Conservation (phyloP, 495 filamentous ascomycete genomes). For the Clohesyomyces aquaticus region DNA sequence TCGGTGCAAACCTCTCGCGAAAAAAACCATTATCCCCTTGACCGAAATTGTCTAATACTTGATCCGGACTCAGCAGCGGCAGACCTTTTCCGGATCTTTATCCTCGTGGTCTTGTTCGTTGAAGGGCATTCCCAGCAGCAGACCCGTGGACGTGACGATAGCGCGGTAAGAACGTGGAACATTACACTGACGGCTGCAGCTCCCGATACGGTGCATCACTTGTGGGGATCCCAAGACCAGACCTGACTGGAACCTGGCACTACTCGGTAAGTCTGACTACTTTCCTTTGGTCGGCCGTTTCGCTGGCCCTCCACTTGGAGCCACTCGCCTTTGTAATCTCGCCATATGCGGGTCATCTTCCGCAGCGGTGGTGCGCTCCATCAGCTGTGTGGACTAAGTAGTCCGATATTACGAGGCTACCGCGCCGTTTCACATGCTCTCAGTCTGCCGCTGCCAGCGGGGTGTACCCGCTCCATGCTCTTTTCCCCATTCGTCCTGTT, state of each 20-base stretch:
- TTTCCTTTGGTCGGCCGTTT: conserved; percentile 18
- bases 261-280: conserved; percentile 35
- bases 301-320: conserved; percentile 8
- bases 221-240: conserved; percentile 9
- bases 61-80: conserved; percentile 21
- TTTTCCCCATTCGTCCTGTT: conserved; percentile 41
- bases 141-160: not conserved
- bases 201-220: conserved; percentile 13
- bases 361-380: conserved; percentile 32
- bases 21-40: conserved; percentile 33
- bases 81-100: conserved; percentile 37
- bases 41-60: conserved; percentile 38
- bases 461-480: conserved; percentile 18
- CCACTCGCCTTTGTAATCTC: conserved; percentile 32
- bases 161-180: conserved; percentile 32
- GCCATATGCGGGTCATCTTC: conserved; percentile 37
- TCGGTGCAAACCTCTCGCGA: conserved; percentile 25
- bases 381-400: conserved; percentile 30
- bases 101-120: conserved; percentile 22
- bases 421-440: conserved; percentile 38
- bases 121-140: conserved; percentile 12
- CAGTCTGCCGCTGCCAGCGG: conserved; percentile 16
- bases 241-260: conserved; percentile 15
- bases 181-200: conserved; percentile 34
- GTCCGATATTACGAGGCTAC: conserved; percentile 37